Evolutionary conservation across 345 rosid genomes (phyloP), one percentile per base, ranked within the genome.

Genomic region (Eucalyptus sp.): DNA sequence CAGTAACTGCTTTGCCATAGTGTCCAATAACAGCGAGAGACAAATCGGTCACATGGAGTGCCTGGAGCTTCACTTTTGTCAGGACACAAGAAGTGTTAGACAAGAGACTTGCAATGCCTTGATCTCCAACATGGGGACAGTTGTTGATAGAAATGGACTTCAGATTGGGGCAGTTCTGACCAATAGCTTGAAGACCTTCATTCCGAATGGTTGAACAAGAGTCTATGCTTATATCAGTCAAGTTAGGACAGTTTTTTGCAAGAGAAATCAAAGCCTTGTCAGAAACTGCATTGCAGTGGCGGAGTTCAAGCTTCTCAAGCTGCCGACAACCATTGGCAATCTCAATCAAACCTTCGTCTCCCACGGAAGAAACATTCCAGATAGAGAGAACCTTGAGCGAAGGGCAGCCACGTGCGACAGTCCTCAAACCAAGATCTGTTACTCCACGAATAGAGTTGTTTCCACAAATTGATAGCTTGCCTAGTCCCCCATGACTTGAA

Each of bases 11-110:
- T 93, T 91, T 94, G 90, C 99, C 99, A 91, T 98, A 98, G 92
- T 94, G 97, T 83, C 99, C 99, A 24, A 98, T 88, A 20, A 96
- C 95, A 85, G 99, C 99, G 25, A 98, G 93, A 88, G 99, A 95
- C 87, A 94, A 90, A 92, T 98, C 99, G 25, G 97, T 94, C 43
- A 98, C 89, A 88, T 94, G 96, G 94, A 98, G 64, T 76, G 93
- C 87, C 91, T 97, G 97, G 58, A 98, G 97, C 96, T 95, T 96
- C 84, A 98, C 91, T 91, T 96, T 98, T 20, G 84, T 71, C 87
- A 97, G 87, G 87, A 92, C 91, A 92, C 33, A 88, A 2, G 95
- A 86, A 49, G 96, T 60, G 31, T 96, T 91, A 50, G 96, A 94
- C 51, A 98, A 54, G 48, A 98, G 89, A 18, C 94, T 87, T 3